Conservation (phyloP, 352 stramenopile genomes). For the Pythium aristosporum region DNA sequence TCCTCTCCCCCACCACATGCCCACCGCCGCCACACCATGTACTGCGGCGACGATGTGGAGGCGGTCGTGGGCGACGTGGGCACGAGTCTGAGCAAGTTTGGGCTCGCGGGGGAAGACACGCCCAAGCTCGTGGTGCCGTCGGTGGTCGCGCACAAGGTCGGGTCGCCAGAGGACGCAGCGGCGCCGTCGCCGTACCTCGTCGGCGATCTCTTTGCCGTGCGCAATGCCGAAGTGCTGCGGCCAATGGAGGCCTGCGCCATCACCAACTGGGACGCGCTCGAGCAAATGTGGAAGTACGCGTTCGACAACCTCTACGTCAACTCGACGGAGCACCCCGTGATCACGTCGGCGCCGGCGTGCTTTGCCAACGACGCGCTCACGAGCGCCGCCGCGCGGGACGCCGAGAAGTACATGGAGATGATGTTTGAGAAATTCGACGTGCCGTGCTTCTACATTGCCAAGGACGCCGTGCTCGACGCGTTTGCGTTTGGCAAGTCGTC, state of each 20-base stretch:
- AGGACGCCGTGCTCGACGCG: conserved; percentile 87
- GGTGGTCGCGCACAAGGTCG: conserved; percentile 42
- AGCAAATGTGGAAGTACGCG: conserved; percentile 79
- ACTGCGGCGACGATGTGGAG: conserved; percentile 96
- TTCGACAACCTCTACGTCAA: conserved; percentile 74
- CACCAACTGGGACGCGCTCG: conserved; percentile 83
- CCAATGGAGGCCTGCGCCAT: conserved; percentile 61
- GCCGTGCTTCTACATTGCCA: conserved; percentile 89
- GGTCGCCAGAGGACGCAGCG: background rate
- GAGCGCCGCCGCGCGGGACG: conserved; percentile 52
- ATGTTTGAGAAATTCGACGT: conserved; percentile 93
- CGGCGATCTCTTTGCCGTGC: conserved; percentile 55
- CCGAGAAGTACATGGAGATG: conserved; percentile 85
- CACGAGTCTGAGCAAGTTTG: conserved; percentile 91
- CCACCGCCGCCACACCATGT: conserved; percentile 64
- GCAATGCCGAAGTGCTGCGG: conserved; percentile 57
- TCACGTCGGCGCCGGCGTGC: conserved; percentile 71
- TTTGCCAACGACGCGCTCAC: conserved; percentile 71
- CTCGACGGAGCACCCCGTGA: conserved; percentile 68
- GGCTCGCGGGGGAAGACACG: conserved; percentile 93
- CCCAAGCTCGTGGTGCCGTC: conserved; percentile 89
- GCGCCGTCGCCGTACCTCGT: conserved; percentile 31
- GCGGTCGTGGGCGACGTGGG: conserved; percentile 94
- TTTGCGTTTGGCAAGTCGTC: conserved; percentile 89
- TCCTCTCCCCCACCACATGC: background rate